Evolutionary conservation across 306 rosid genomes (phyloP).

Genomic region (Notholithocarpus densiflorus): DNA sequence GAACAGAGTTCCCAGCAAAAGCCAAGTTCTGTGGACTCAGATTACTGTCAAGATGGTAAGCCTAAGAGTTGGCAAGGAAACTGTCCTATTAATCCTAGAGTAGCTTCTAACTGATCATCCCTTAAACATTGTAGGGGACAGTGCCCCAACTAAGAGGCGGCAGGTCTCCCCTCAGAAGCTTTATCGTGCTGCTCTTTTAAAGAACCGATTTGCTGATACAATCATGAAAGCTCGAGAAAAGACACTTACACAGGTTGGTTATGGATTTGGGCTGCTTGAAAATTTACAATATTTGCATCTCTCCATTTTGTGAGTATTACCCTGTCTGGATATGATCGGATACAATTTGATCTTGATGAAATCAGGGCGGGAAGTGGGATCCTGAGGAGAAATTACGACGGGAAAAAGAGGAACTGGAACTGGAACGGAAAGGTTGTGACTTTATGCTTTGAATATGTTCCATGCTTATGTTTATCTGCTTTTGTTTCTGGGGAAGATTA

Average conservation of each 20-base stretch:
- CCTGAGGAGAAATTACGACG: constrained; percentile 72
- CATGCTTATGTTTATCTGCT: not conserved
- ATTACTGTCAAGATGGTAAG: constrained; percentile 70
- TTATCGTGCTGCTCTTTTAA: constrained; percentile 66
- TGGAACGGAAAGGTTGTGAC: constrained; percentile 61
- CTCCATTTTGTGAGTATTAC: constrained; percentile 3
- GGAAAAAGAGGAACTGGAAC: constrained; percentile 72
- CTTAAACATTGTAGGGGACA: constrained; percentile 47
- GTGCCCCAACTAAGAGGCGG: constrained; percentile 64
- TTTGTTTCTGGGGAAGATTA: not conserved
- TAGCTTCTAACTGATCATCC: constrained; percentile 23
- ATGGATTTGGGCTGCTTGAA: constrained; percentile 15
- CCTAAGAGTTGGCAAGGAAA: constrained; percentile 13
- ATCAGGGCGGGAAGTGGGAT: constrained; percentile 77
- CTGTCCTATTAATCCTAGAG: constrained; percentile 13
- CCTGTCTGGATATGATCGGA: constrained; percentile 15
- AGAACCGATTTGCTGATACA: constrained; percentile 74
- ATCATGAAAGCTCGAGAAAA: constrained; percentile 81
- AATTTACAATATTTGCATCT: constrained; percentile 6
- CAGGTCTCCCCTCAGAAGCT: constrained; percentile 66
- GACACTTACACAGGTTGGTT: constrained; percentile 63
- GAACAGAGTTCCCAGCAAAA: constrained; percentile 60
- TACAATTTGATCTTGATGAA: constrained; percentile 28
- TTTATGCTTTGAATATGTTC: constrained; percentile 3
- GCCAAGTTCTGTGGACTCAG: constrained; percentile 61